phyloP scores from a whole-genome alignment of 2,329 filamentous ascomycete species.

The Tolypocladium ophioglossoides region DNA sequence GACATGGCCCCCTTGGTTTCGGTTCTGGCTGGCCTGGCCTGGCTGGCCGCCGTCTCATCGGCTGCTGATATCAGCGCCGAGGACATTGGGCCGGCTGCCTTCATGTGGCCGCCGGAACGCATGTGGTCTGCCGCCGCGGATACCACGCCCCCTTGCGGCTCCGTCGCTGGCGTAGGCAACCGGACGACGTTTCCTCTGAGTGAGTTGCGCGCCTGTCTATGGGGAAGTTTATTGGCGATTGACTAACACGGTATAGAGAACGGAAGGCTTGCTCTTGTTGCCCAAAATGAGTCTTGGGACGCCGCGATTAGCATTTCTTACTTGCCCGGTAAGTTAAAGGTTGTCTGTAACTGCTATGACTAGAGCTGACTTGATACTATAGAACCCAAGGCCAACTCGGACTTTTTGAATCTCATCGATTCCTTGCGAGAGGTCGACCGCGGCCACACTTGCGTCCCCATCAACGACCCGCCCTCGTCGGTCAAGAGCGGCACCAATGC shows the following conservation, averaged over 20 bases:
- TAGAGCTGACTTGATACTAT: background rate
- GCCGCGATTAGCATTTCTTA: slow-evolving; percentile 44
- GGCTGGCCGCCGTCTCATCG: background rate
- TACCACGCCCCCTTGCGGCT: slow-evolving; percentile 48
- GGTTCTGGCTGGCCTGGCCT: slow-evolving; percentile 8
- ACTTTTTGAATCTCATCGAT: slow-evolving; percentile 29
- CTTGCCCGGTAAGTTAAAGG: slow-evolving; percentile 26
- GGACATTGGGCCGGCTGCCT: slow-evolving; percentile 44
- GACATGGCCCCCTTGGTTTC: slow-evolving; percentile 10
- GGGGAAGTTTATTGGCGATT: accelerated
- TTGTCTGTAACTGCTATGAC: too few relatives aligned
- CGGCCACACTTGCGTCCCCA: slow-evolving; percentile 34
- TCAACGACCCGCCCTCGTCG: slow-evolving; percentile 22
- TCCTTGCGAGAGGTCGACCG: slow-evolving; percentile 27
- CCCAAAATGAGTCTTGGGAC: slow-evolving; percentile 46
- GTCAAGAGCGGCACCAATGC: slow-evolving; percentile 31
- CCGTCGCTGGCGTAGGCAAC: slow-evolving; percentile 31
- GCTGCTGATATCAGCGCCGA: slow-evolving; percentile 5
- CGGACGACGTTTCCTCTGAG: slow-evolving; percentile 46
- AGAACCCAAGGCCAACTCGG: slow-evolving; percentile 28
- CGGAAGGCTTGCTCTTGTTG: slow-evolving; percentile 43
- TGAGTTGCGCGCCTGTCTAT: slow-evolving; percentile 10
- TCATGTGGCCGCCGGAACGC: slow-evolving; percentile 50
- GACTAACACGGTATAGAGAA: slow-evolving; percentile 26
- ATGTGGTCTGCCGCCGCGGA: slow-evolving; percentile 43